Evolutionary conservation across 2,329 filamentous ascomycete species (phyloP).

Genomic region (Aspergillus eucalypticola): DNA sequence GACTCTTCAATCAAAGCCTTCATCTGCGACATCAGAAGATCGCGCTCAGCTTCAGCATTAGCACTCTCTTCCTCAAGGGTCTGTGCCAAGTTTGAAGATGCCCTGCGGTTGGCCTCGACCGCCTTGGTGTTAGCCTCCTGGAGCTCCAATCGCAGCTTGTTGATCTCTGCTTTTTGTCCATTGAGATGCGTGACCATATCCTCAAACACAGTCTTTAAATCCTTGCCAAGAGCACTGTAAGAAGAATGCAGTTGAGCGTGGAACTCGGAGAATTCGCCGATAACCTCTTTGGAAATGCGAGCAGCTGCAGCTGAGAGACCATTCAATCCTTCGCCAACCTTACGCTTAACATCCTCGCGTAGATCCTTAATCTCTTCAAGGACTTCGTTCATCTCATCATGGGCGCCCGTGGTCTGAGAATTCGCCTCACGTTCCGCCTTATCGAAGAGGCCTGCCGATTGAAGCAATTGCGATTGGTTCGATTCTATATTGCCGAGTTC

Average conservation of each 20-base stretch:
- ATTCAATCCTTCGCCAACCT: conserved; percentile 80
- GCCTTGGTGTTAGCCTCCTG: conserved; percentile 68
- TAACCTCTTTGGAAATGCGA: conserved; percentile 84
- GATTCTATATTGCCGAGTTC: conserved; percentile 71
- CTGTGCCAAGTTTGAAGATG: conserved; percentile 66
- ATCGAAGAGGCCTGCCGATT: conserved; percentile 68
- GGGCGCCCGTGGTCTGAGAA: conserved; percentile 53
- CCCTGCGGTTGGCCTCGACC: conserved; percentile 66
- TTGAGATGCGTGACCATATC: conserved; percentile 73
- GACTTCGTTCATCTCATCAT: conserved; percentile 85
- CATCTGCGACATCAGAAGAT: conserved; percentile 74
- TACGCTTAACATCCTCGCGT: conserved; percentile 81
- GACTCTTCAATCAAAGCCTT: conserved; percentile 73
- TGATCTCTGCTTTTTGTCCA: conserved; percentile 74
- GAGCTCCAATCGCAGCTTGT: conserved; percentile 71
- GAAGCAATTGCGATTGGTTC: conserved; percentile 69
- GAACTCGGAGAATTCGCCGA: conserved; percentile 81
- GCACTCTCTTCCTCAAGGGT: conserved; percentile 75
- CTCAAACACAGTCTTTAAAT: conserved; percentile 85
- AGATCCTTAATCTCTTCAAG: conserved; percentile 90
- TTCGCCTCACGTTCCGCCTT: conserved; percentile 68
- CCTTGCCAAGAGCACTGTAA: conserved; percentile 77
- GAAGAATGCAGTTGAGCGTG: conserved; percentile 80
- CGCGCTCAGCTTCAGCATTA: conserved; percentile 70
- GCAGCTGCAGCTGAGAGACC: conserved; percentile 81